Conservation (phyloP, 768 basidiomycete genomes). For the Suillus clintonianus region DNA sequence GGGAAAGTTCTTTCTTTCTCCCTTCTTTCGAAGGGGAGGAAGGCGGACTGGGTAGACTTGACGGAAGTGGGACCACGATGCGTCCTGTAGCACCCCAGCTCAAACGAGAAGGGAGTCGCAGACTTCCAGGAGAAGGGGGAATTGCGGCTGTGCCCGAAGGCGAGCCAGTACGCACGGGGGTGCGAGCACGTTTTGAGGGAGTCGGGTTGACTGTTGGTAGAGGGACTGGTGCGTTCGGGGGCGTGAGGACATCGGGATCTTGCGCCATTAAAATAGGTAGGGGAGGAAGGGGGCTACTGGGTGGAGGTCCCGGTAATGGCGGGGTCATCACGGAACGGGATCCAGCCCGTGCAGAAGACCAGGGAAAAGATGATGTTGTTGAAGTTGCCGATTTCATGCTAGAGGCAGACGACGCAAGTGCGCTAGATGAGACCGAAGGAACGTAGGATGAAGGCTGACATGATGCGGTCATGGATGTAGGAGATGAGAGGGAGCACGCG, state of each 20-base stretch:
- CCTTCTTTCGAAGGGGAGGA: slow-evolving; percentile 25
- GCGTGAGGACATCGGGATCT: not conserved
- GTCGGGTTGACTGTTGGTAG: slow-evolving; percentile 4
- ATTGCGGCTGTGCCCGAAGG: not conserved
- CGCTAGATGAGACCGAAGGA: slow-evolving; percentile 2
- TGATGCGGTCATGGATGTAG: slow-evolving; percentile 6
- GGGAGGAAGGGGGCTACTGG: slow-evolving; percentile 30
- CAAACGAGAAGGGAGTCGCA: slow-evolving; percentile 33
- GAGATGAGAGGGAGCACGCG: slow-evolving; percentile 13
- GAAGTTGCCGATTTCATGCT: slow-evolving; percentile 8
- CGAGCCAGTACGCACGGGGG: slow-evolving; percentile 1
- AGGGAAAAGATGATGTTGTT: slow-evolving; percentile 15
- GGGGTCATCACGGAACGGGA: slow-evolving; percentile 29
- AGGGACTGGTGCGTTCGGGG: not conserved
- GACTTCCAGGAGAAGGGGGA: slow-evolving; percentile 28
- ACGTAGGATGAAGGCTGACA: slow-evolving; percentile 6
- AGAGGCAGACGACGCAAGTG: slow-evolving; percentile 1
- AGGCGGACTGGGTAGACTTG: slow-evolving; percentile 29
- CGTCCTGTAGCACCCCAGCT: slow-evolving; percentile 29
- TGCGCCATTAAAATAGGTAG: slow-evolving; percentile 12
- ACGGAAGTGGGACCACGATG: slow-evolving; percentile 9
- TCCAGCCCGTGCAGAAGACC: slow-evolving; percentile 19
- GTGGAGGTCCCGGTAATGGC: slow-evolving; percentile 27
- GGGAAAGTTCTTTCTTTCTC: slow-evolving; percentile 8
- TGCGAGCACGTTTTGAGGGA: slow-evolving; percentile 30